Evolutionary conservation across 805 yeast species (phyloP), one percentile per base, ranked within the genome.

Genomic region (Hanseniaspora taiwanica): DNA sequence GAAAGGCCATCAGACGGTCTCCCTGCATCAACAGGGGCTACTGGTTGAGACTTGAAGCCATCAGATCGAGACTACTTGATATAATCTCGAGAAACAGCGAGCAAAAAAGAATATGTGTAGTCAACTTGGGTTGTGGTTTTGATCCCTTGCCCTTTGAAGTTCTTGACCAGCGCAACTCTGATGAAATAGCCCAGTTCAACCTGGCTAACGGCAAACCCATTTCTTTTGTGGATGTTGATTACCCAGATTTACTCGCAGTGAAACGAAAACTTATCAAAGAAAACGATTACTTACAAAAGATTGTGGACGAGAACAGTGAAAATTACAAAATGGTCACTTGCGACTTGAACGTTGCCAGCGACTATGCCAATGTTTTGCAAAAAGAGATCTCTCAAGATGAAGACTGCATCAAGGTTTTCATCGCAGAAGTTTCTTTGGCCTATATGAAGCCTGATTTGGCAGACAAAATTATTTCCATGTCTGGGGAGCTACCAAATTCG

Each of bases 1-100:
- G 69, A 24, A 76, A 74, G 44, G 24, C 23, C 23, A 51, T 49
- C 3, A 64, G 87, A 54, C 61, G 94, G 36, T 76, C 89, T 0
- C 93, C 94, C 0, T 77, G 81, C 3, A 81, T 82, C 29, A 83
- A 83, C 51, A 61, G 93, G 48, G 93, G 93, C 0, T 82, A 82
- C 56, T 82, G 91, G 87, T 63, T 80, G 9, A 64, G 94, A 43
- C 76, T 82, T 75, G 76, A 78, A 48, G 74, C 83, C 2, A 76
- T 83, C 38, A 68, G 72, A 44, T 64, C 65, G 33, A 58, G 72
- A 31, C 62, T 81, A 12, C 58, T 64, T 21, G 58, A 66, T 20
- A 72, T 81, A n/a, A 54, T 70, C 2, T 54, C 59, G 19, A 53
- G 47, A 2, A 48, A 55, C 6, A 14, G 37, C 2, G 37, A 44